Percentiles rank a stretch among this genome's conserved stretches.
These are phyloP conservation scores for Penicillium coprophilum DNA, from an alignment of 495 filamentous ascomycete species.

Conservation along the genomic window DNA sequence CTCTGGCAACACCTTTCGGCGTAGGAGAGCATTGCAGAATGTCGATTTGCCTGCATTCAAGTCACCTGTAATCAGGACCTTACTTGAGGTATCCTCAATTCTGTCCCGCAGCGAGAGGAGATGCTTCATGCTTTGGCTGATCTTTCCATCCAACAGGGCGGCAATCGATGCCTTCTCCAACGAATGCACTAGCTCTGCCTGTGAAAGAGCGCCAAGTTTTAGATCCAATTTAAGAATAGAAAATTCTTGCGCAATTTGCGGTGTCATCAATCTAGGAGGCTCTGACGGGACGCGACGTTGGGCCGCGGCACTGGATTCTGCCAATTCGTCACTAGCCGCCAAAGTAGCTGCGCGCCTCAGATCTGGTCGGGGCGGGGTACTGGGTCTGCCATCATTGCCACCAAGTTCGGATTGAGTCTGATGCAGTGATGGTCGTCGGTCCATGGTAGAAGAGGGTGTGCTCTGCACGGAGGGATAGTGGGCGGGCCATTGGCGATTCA, in stretches of 20 bases:
- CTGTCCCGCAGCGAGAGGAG: slow-evolving; percentile 81
- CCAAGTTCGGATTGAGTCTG: slow-evolving; percentile 52
- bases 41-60: slow-evolving; percentile 97
- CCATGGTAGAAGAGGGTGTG: slow-evolving; percentile 44
- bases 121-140: slow-evolving; percentile 88
- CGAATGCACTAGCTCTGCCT: slow-evolving; percentile 93
- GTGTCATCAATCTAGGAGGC: slow-evolving; percentile 78
- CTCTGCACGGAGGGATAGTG: slow-evolving; percentile 87
- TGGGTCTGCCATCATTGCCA: slow-evolving; percentile 32
- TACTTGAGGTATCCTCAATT: slow-evolving; percentile 96
- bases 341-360: slow-evolving; percentile 71
- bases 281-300: slow-evolving; percentile 57
- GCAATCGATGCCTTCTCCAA: slow-evolving; percentile 89
- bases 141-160: slow-evolving; percentile 87
- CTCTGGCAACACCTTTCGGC: slow-evolving; percentile 89
- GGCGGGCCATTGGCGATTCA: slow-evolving; percentile 89
- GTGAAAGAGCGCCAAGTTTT: slow-evolving; percentile 81
- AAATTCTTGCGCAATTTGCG: slow-evolving; percentile 93
- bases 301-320: slow-evolving; percentile 71
- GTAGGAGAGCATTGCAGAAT: slow-evolving; percentile 93
- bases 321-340: slow-evolving; percentile 54
- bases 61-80: slow-evolving; percentile 96
- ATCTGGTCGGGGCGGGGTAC: slow-evolving; percentile 48
- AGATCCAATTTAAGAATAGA: slow-evolving; percentile 92
- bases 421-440: slow-evolving; percentile 47